phyloP scores from a whole-genome alignment of 1,284 basidiomycete genomes.

The Cryptococcus floricola region DNA sequence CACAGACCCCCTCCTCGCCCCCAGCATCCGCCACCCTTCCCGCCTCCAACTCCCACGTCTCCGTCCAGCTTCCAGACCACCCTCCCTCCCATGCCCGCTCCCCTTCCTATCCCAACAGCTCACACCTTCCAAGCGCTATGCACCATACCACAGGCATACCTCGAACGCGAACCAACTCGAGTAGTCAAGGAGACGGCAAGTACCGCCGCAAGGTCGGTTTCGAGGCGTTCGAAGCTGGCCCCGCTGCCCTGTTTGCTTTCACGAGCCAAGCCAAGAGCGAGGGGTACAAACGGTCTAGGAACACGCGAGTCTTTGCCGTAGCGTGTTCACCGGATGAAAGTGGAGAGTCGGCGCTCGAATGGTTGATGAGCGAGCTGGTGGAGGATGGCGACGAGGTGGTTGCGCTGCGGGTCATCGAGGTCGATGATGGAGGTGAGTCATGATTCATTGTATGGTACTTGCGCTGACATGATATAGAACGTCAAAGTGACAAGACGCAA shows the following conservation, averaged over 20 bases:
- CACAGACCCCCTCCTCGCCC: constrained; percentile 6
- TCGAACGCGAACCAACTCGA: constrained; percentile 32
- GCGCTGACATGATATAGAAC: constrained; percentile 55
- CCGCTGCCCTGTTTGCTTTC: constrained; percentile 50
- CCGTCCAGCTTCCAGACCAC: constrained; percentile 12
- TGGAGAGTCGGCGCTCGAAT: constrained; percentile 77
- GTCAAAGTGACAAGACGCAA: constrained; percentile 57
- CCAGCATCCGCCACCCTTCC: constrained; percentile 8
- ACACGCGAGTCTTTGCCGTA: constrained; percentile 85
- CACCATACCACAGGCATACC: constrained; percentile 21
- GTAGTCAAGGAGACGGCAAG: constrained; percentile 47
- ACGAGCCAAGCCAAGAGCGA: constrained; percentile 66
- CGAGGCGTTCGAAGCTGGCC: constrained; percentile 71
- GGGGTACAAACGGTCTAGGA: constrained; percentile 71
- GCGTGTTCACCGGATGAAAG: constrained; percentile 86
- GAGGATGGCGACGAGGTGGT: constrained; percentile 94
- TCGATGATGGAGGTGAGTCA: constrained; percentile 65
- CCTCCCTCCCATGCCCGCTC: neutral
- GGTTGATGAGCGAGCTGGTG: constrained; percentile 77
- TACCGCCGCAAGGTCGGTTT: constrained; percentile 84
- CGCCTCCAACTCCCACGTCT: constrained; percentile 8
- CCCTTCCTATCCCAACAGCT: constrained; percentile 3
- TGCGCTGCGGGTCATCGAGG: constrained; percentile 83
- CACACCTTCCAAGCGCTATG: constrained; percentile 16
- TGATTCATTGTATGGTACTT: neutral